Evolutionary conservation across 2,329 filamentous ascomycete species (phyloP).

Genomic region (Pseudogymnoascus sp.): DNA sequence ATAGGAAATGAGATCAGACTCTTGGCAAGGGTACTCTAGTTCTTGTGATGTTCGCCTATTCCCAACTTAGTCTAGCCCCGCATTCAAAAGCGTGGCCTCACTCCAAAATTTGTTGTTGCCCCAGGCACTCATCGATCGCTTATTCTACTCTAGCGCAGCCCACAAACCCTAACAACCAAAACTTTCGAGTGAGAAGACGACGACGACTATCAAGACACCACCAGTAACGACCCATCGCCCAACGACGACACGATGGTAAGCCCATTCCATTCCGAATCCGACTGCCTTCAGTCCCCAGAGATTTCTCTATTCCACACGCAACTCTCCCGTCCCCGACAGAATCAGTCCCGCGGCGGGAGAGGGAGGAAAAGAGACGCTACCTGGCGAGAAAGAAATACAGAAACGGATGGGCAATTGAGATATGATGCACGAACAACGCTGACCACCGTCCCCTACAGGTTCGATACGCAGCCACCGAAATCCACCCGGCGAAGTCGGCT

Average conservation of each 20-base stretch:
- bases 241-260: conserved; percentile 18
- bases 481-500: conserved; percentile 85
- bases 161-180: conserved; percentile 10
- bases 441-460: conserved; percentile 47
- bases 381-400: not conserved
- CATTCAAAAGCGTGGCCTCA: not conserved
- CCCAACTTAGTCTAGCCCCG: not conserved
- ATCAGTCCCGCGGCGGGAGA: not conserved
- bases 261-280: conserved; percentile 10
- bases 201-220: conserved; percentile 10
- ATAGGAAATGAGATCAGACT: not conserved
- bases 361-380: not conserved
- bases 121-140: conserved; percentile 4
- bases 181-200: conserved; percentile 11
- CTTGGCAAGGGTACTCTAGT: not conserved
- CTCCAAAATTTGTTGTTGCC: not conserved
- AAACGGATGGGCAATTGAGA: conserved; percentile 7
- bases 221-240: conserved; percentile 14
- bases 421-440: not conserved
- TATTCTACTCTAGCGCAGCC: conserved; percentile 10
- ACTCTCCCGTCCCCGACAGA: not conserved
- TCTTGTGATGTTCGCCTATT: not conserved
- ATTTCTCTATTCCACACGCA: not conserved
- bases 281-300: conserved; percentile 5
- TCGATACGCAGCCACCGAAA: conserved; percentile 91